phyloP scores from a whole-genome alignment of 2,329 filamentous ascomycete species.

The Sclerotiophoma versabilis region DNA sequence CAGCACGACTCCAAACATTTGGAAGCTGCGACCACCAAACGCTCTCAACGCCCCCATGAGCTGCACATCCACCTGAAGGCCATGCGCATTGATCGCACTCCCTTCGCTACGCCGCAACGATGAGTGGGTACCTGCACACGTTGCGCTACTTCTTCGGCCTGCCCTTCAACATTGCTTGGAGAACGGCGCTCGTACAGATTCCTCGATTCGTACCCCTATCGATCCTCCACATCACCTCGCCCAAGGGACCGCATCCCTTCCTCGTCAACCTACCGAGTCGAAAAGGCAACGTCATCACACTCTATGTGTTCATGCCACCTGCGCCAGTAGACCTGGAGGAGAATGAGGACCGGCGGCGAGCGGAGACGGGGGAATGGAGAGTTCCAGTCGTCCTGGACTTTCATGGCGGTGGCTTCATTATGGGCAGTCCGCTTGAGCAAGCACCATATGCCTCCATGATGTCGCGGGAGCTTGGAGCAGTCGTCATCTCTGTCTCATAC shows the following conservation, averaged over 20 bases:
- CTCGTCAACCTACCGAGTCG: conserved; percentile 51
- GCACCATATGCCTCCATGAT: conserved; percentile 57
- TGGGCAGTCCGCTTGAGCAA: conserved; percentile 54
- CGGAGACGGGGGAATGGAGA: conserved; percentile 39
- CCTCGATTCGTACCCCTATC: conserved; percentile 48
- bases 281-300: conserved; percentile 46
- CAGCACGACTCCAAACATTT: conserved; percentile 9
- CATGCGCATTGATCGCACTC: conserved; percentile 2
- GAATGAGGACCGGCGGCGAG: conserved; percentile 25
- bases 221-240: conserved; percentile 49
- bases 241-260: conserved; percentile 53
- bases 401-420: conserved; percentile 54
- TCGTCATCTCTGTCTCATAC: conserved; percentile 58
- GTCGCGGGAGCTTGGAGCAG: conserved; percentile 50
- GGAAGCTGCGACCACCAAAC: conserved; percentile 14
- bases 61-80: conserved; percentile 1
- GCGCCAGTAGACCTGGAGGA: conserved; percentile 38
- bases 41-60: not conserved
- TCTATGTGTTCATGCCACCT: conserved; percentile 54
- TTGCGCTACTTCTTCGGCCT: conserved; percentile 48
- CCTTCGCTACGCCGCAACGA: conserved; percentile 20
- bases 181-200: conserved; percentile 47
- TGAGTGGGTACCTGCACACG: conserved; percentile 42
- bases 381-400: conserved; percentile 53
- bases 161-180: conserved; percentile 47